These are phyloP conservation scores for Citrullus mucosospermus DNA, from an alignment of 306 rosid species.

Conservation along the genomic window DNA sequence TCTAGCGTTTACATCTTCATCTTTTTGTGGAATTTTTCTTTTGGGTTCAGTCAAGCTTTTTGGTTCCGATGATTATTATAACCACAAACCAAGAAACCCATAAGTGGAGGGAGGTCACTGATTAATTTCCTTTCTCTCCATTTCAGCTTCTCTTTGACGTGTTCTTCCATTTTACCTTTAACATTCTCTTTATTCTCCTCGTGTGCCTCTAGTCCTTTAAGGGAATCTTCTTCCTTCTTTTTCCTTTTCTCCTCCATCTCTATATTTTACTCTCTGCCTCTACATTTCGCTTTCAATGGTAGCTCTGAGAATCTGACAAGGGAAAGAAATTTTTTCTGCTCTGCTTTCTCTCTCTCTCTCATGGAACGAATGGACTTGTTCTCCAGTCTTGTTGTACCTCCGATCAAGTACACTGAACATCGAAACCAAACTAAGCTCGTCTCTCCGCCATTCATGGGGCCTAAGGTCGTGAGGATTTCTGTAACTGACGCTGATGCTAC, in stretches of 20 bases:
- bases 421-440: constrained; percentile 29
- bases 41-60: constrained; percentile 22
- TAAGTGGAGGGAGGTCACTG: not conserved
- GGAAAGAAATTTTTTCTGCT: not conserved
- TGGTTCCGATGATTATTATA: not conserved
- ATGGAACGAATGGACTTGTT: not conserved
- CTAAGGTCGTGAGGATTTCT: constrained; percentile 38
- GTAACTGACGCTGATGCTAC: constrained; percentile 70
- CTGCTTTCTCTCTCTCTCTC: not conserved
- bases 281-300: constrained; percentile 31
- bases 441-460: constrained; percentile 9
- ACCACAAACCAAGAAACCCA: constrained; percentile 10
- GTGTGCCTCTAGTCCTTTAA: constrained; percentile 21
- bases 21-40: not conserved
- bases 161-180: constrained; percentile 16
- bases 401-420: constrained; percentile 38
- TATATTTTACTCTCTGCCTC: not conserved
- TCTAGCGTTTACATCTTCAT: constrained; percentile 22
- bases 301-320: constrained; percentile 11
- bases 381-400: not conserved
- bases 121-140: constrained; percentile 16
- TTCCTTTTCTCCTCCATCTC: not conserved
- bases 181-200: constrained; percentile 21
- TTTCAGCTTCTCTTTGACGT: constrained; percentile 22
- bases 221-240: constrained; percentile 20